These are phyloP conservation scores for Ogataea haglerorum DNA, from an alignment of 805 yeast genomes.

Conservation along the genomic window DNA sequence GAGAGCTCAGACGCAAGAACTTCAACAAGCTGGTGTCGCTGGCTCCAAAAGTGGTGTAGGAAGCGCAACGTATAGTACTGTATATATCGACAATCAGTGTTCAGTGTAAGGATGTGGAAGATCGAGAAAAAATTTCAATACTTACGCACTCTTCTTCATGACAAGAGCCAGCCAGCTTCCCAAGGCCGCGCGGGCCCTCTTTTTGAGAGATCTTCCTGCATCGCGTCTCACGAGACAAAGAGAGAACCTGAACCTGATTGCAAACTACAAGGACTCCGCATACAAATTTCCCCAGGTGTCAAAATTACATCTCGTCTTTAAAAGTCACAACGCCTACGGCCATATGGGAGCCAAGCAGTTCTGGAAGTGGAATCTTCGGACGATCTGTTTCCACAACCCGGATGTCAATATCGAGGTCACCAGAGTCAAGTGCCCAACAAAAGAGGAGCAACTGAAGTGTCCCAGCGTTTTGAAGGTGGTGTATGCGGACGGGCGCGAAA, in stretches of 20 bases:
- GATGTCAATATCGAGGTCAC: slow-evolving; percentile 56
- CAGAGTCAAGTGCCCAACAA: slow-evolving; percentile 44
- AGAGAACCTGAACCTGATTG: slow-evolving; percentile 46
- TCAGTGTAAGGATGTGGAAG: slow-evolving; percentile 7
- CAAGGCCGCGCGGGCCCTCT: slow-evolving; percentile 23
- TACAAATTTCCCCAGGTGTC: slow-evolving; percentile 36
- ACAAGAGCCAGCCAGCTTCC: slow-evolving; percentile 13
- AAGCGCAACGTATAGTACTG: neutral
- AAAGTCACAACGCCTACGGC: slow-evolving; percentile 45
- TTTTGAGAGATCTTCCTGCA: slow-evolving; percentile 36
- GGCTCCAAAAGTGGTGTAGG: slow-evolving; percentile 77
- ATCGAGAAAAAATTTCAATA: slow-evolving; percentile 2
- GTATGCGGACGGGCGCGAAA: slow-evolving; percentile 36
- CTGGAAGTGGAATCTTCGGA: slow-evolving; percentile 72
- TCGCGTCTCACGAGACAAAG: slow-evolving; percentile 45
- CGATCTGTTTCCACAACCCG: slow-evolving; percentile 83
- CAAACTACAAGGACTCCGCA: slow-evolving; percentile 46
- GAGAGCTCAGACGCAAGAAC: slow-evolving; percentile 79
- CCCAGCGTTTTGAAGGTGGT: slow-evolving; percentile 46
- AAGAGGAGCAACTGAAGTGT: slow-evolving; percentile 40
- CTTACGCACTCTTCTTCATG: too few species aligned
- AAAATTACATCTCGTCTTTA: slow-evolving; percentile 52
- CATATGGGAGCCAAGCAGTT: slow-evolving; percentile 70
- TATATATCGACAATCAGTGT: slow-evolving; percentile 1
- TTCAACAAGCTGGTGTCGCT: slow-evolving; percentile 82